phyloP scores from a whole-genome alignment of 2,329 filamentous ascomycete genomes.

The Venturia pyrina region DNA sequence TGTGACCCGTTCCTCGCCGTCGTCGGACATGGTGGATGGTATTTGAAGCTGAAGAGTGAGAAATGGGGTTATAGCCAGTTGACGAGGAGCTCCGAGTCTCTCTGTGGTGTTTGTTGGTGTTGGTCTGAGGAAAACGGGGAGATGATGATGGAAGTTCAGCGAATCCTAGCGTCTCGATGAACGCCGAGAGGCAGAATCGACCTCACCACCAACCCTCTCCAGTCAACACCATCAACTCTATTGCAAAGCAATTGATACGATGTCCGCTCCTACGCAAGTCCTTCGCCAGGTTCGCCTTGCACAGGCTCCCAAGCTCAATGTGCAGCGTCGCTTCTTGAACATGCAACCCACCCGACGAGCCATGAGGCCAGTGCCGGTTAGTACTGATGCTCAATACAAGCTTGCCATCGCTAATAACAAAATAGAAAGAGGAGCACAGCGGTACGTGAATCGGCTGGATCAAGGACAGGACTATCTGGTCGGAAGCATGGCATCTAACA shows the following conservation, averaged over 20 bases:
- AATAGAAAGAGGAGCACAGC: constrained; percentile 53
- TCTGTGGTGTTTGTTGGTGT: not conserved
- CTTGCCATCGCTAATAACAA: constrained; percentile 28
- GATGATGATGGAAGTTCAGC: not conserved
- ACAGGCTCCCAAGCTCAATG: constrained; percentile 2
- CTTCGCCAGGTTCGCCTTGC: constrained; percentile 3
- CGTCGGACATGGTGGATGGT: constrained; percentile 63
- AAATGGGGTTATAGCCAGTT: constrained; percentile 15
- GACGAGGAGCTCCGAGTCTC: not conserved
- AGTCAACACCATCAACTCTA: not conserved
- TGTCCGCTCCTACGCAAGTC: constrained; percentile 1
- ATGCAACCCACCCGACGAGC: constrained; percentile 38
- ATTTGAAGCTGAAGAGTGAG: constrained; percentile 21
- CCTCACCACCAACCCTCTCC: not conserved
- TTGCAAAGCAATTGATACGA: not conserved
- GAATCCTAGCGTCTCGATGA: not conserved
- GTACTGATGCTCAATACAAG: constrained; percentile 24
- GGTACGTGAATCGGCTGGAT: constrained; percentile 35
- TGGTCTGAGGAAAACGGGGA: not conserved
- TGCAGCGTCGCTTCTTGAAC: constrained; percentile 11
- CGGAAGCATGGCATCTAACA: not conserved
- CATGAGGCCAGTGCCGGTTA: constrained; percentile 59
- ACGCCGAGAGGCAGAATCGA: not conserved
- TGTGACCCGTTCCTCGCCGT: constrained; percentile 70
- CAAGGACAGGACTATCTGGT: not conserved